phyloP scores from a whole-genome alignment of 2,329 filamentous ascomycete genomes.

The Exserohilum turcica region DNA sequence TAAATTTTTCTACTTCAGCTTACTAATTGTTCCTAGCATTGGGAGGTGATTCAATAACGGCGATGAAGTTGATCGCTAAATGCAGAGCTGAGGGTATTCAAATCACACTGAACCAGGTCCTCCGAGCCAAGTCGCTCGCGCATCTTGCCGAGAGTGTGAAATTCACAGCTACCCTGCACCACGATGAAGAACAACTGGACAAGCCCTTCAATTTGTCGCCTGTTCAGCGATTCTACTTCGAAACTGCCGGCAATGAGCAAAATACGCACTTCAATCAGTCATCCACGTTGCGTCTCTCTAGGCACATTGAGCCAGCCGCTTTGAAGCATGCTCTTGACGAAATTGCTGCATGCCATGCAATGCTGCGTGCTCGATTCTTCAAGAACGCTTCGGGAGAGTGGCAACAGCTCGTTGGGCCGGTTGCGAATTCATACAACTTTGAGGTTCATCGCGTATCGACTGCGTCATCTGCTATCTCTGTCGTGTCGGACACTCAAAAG shows the following conservation, averaged over 20 bases:
- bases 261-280: conserved; percentile 54
- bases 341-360: conserved; percentile 39
- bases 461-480: conserved; percentile 11
- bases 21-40: conserved; percentile 13
- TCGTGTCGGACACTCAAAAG: conserved; percentile 32
- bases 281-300: conserved; percentile 48
- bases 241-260: conserved; percentile 35
- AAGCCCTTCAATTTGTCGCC: conserved; percentile 52
- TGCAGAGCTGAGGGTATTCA: conserved; percentile 40
- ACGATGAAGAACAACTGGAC: conserved; percentile 29
- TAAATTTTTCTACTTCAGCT: no score
- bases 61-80: conserved; percentile 41
- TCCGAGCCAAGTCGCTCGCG: conserved; percentile 39
- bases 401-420: conserved; percentile 28
- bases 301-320: conserved; percentile 25
- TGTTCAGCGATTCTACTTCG: conserved; percentile 53
- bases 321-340: conserved; percentile 29
- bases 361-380: conserved; percentile 42
- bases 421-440: conserved; percentile 27
- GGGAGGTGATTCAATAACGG: conserved; percentile 42
- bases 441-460: conserved; percentile 16
- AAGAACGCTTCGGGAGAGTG: conserved; percentile 21
- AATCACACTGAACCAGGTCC: conserved; percentile 40
- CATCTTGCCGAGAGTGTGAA: conserved; percentile 34
- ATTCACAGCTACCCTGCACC: conserved; percentile 4